These are phyloP conservation scores for Lenzites betulinus DNA, from an alignment of 768 basidiomycete genomes.

Conservation along the genomic window DNA sequence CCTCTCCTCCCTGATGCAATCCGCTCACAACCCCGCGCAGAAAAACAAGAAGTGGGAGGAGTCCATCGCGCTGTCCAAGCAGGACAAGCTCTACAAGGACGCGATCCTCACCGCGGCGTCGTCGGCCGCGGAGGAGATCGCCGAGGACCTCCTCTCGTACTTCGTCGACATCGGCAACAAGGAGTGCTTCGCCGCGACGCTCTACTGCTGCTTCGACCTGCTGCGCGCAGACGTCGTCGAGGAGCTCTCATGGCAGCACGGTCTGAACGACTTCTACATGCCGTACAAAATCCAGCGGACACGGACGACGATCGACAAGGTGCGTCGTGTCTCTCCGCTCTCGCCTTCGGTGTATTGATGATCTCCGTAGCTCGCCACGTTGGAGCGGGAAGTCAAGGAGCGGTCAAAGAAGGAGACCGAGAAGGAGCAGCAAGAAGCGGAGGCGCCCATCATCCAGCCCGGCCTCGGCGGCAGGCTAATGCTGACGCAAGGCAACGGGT, in stretches of 20 bases:
- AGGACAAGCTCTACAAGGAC: constrained; percentile 97
- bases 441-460: constrained; percentile 87
- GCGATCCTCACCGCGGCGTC: constrained; percentile 89
- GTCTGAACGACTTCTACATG: constrained; percentile 96
- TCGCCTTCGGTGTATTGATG: background rate
- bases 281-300: constrained; percentile 92
- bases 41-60: constrained; percentile 98
- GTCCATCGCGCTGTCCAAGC: constrained; percentile 92
- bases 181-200: constrained; percentile 91
- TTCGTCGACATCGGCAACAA: constrained; percentile 99
- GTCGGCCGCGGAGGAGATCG: constrained; percentile 85
- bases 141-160: constrained; percentile 93
- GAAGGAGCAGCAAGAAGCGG: constrained; percentile 88
- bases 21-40: constrained; percentile 42
- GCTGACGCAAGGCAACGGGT: constrained; percentile 77
- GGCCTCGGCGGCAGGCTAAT: constrained; percentile 64
- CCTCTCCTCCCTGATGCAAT: background rate
- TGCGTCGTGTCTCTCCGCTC: constrained; percentile 29
- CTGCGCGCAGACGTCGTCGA: constrained; percentile 89
- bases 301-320: constrained; percentile 77
- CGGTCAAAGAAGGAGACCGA: constrained; percentile 81
- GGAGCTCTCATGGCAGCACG: constrained; percentile 96
- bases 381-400: constrained; percentile 92
- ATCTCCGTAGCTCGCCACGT: constrained; percentile 30
- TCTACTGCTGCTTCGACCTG: constrained; percentile 96